A percentile compares a stretch with the other conserved stretches of the same genome.
These are phyloP conservation scores for Rhizopogon sp. DNA, from an alignment of 768 basidiomycete genomes.

Conservation along the genomic window DNA sequence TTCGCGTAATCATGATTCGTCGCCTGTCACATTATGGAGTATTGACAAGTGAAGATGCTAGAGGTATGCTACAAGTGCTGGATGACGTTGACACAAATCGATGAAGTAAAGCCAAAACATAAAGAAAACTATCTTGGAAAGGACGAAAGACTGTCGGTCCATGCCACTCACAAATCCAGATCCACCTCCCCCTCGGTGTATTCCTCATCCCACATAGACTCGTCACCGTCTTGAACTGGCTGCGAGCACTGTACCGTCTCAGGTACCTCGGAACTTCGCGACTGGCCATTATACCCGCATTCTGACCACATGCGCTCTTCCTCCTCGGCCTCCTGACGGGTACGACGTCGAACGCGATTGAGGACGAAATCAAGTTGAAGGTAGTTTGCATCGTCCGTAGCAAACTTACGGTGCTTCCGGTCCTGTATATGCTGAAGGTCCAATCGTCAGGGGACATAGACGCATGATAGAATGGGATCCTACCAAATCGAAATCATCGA, in stretches of 20 bases:
- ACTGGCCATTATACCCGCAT: conserved; percentile 5
- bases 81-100: conserved; percentile 1
- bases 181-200: conserved; percentile 17
- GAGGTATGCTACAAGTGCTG: conserved; percentile 17
- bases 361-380: conserved; percentile 73
- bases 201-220: conserved; percentile 17
- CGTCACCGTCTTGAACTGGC: conserved; percentile 10
- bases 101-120: conserved; percentile 14
- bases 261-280: conserved; percentile 14
- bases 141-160: background rate
- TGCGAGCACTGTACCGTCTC: conserved; percentile 18
- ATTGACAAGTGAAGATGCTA: conserved; percentile 2
- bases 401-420: conserved; percentile 79
- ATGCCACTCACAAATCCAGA: conserved; percentile 14
- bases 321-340: conserved; percentile 21
- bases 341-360: conserved; percentile 48
- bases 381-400: conserved; percentile 74
- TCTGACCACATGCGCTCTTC: conserved; percentile 17
- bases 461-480: conserved; percentile 21
- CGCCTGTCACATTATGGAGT: background rate
- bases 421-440: conserved; percentile 60
- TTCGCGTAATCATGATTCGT: background rate
- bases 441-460: conserved; percentile 1
- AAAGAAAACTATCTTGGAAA: conserved; percentile 10
- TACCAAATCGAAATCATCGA: conserved; percentile 81